A percentile compares a stretch with the other conserved stretches of the same genome.
These are phyloP conservation scores for Russula sp. DNA, from an alignment of 768 basidiomycete genomes.

Conservation along the genomic window DNA sequence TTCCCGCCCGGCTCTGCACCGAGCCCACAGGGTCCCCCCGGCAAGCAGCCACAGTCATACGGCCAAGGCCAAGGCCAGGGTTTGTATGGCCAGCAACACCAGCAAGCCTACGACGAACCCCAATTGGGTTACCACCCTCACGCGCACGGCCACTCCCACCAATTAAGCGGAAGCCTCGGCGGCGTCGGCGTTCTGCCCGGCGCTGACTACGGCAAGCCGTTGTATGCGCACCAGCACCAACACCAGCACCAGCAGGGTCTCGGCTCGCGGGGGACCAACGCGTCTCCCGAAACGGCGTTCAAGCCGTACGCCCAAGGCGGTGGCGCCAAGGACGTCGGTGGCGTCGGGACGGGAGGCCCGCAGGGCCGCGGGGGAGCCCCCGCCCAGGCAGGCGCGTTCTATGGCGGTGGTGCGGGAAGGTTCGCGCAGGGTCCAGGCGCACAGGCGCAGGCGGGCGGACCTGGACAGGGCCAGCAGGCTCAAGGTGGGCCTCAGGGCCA, in stretches of 20 bases:
- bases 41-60: slow-evolving; percentile 44
- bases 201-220: slow-evolving; percentile 40
- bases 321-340: slow-evolving; percentile 38
- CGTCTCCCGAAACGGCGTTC: slow-evolving; percentile 68
- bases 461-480: slow-evolving; percentile 36
- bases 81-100: slow-evolving; percentile 62
- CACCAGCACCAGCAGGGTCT: slow-evolving; percentile 65
- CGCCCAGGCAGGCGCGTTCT: slow-evolving; percentile 43
- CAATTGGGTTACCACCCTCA: slow-evolving; percentile 52
- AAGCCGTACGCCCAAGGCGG: slow-evolving; percentile 72
- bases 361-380: slow-evolving; percentile 41
- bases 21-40: slow-evolving; percentile 62
- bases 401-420: slow-evolving; percentile 35
- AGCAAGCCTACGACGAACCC: slow-evolving; percentile 46
- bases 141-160: slow-evolving; percentile 37
- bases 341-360: slow-evolving; percentile 38
- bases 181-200: slow-evolving; percentile 27
- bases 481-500: slow-evolving; percentile 47
- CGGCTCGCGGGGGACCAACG: slow-evolving; percentile 42
- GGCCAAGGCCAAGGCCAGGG: slow-evolving; percentile 55
- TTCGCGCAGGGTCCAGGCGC: slow-evolving; percentile 35
- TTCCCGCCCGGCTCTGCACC: slow-evolving; percentile 63
- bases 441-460: slow-evolving; percentile 45
- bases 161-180: slow-evolving; percentile 33
- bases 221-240: slow-evolving; percentile 53